phyloP scores from a whole-genome alignment of 257 asterid genomes.

The Penstemon eatonii region DNA sequence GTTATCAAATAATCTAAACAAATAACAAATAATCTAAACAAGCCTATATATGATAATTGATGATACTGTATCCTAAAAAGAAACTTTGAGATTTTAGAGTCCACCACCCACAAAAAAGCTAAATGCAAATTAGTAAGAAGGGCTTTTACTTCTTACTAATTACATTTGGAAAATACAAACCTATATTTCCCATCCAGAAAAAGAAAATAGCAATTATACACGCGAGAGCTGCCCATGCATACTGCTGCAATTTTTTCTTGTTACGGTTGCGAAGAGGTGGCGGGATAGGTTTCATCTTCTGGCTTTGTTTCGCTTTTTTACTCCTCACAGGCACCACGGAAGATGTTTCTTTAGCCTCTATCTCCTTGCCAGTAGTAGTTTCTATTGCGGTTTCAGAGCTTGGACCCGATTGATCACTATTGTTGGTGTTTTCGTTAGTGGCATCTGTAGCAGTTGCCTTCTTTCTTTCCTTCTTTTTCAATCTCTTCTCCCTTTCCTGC shows the following conservation, averaged over 20 bases:
- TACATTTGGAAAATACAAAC: slow-evolving; percentile 48
- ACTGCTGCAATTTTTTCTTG: slow-evolving; percentile 70
- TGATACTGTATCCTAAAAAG: slow-evolving; percentile 1
- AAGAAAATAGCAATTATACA: slow-evolving; percentile 43
- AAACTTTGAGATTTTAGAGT: neutral
- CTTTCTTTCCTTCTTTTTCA: slow-evolving; percentile 84
- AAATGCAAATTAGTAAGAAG: slow-evolving; percentile 22
- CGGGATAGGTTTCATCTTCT: slow-evolving; percentile 60
- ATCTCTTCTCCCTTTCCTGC: slow-evolving; percentile 89
- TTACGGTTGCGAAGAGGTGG: slow-evolving; percentile 82
- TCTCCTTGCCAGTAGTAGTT: slow-evolving; percentile 36
- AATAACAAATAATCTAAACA: no score
- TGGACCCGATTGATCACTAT: slow-evolving; percentile 34
- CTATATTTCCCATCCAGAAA: slow-evolving; percentile 73
- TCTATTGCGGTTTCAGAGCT: slow-evolving; percentile 46
- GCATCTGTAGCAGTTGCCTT: slow-evolving; percentile 46
- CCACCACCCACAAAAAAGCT: neutral
- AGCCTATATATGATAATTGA: no score
- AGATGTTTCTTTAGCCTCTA: slow-evolving; percentile 44
- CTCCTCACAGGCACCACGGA: slow-evolving; percentile 37
- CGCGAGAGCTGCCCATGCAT: slow-evolving; percentile 64
- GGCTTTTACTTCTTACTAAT: slow-evolving; percentile 43
- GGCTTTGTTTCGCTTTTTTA: slow-evolving; percentile 50
- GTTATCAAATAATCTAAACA: no score
- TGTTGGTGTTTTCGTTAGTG: slow-evolving; percentile 31